These are phyloP conservation scores for Myxozyma geophila DNA, from an alignment of 805 yeast genomes.

Conservation along the genomic window DNA sequence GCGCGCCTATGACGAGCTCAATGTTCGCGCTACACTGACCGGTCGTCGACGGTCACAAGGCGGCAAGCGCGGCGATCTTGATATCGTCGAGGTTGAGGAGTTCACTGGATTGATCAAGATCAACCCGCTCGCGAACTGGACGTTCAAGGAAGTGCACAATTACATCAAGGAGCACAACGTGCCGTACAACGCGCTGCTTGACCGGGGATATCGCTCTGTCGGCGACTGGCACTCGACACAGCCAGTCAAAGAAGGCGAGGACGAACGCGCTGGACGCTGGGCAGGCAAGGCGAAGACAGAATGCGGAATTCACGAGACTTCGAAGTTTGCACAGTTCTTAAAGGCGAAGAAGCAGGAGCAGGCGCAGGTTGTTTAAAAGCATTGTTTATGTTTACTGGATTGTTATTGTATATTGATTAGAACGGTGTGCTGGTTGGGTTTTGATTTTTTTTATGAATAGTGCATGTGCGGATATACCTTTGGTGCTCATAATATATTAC, in stretches of 20 bases:
- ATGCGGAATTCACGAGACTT: constrained; percentile 90
- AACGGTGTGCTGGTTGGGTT: too few relatives aligned
- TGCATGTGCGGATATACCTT: too few relatives aligned
- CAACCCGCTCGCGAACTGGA: constrained; percentile 87
- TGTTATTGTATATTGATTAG: constrained; percentile 11
- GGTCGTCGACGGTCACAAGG: constrained; percentile 93
- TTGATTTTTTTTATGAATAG: too few relatives aligned
- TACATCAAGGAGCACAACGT: constrained; percentile 74
- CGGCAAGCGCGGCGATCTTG: constrained; percentile 71
- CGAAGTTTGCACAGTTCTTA: constrained; percentile 69
- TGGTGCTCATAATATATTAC: too few relatives aligned
- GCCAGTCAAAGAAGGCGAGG: constrained; percentile 90
- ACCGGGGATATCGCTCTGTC: constrained; percentile 84
- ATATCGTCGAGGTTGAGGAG: constrained; percentile 76
- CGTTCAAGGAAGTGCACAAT: constrained; percentile 67
- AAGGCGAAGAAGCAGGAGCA: constrained; percentile 8
- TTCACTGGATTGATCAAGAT: constrained; percentile 76
- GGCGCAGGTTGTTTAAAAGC: not conserved
- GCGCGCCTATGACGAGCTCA: constrained; percentile 74
- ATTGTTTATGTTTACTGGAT: not conserved
- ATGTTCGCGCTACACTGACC: constrained; percentile 84
- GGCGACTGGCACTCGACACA: constrained; percentile 96
- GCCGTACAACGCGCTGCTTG: constrained; percentile 83
- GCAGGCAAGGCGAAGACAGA: constrained; percentile 90
- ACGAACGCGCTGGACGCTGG: constrained; percentile 98